Base-by-base conservation (phyloP, 2,329 filamentous ascomycete genomes). In the Fusarium foetens region DNA sequence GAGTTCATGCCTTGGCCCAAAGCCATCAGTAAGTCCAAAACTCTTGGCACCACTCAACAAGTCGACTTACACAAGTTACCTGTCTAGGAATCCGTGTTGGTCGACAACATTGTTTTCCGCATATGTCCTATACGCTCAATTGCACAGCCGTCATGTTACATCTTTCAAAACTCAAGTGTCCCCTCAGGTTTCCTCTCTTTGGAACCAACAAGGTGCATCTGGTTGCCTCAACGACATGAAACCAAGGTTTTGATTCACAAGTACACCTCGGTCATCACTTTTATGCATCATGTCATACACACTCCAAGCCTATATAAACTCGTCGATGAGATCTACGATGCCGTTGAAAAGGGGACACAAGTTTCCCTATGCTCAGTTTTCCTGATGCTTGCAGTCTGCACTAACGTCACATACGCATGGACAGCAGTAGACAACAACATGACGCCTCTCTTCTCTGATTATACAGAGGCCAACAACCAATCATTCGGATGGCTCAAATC, bases 241-340 rank as follows among this genome's bases (percentile, higher is more conserved):
- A 74, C 75, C n/a, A 77, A 72, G 36, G 60, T 75, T 38, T 59
- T 81, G 33, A 33, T 80, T 13, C 71, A 78, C 48, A 80, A 80
- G 59, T 81, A 81, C 59, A 66, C 76, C 43, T 58, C 59, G 14
- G 75, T 78, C 45, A 72, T 81, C 54, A 78, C 76, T 23, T 77
- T 77, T 49, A 77, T 81, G 58, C 79, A 81, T 57, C 79, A 81
- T 58, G 63, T 81, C 36, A 55, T 80, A 16, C 80, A 81, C 45
- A 65, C 35, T 11, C 79, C 80, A 8, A 73, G 78, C 13, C 46
- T 80, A 27, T 68, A 68, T n/a, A 58, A 58, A 14, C 63, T 80
- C 21, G 71, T 80, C 12, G 77, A 81, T 45, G 74, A 79, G 17
- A 71, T 79, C 8, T 81, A 81, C 60, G 72, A 80, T 35, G 63